These are phyloP conservation scores for Sporobolomyces phaffii DNA, from an alignment of 768 basidiomycete species.

Conservation along the genomic window DNA sequence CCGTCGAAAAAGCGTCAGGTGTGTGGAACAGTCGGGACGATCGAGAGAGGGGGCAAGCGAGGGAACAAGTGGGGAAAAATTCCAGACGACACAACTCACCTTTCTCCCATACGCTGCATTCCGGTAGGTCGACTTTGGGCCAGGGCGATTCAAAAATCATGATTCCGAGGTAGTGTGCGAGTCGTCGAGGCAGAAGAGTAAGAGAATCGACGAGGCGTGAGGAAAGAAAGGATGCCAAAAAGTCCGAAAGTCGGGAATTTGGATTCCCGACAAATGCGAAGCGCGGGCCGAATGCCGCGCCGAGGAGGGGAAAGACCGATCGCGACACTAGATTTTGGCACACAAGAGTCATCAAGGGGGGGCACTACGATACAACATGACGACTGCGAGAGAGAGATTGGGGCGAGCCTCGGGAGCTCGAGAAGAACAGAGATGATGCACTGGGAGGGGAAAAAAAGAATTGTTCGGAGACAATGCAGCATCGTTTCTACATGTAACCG, in stretches of 20 bases:
- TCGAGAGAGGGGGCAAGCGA: background rate
- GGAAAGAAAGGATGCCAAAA: background rate
- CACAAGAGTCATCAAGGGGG: too few species aligned
- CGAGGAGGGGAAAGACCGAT: background rate
- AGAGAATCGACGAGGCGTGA: background rate
- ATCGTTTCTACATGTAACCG: background rate
- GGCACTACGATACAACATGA: slow-evolving; percentile 2
- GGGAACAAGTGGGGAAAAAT: background rate
- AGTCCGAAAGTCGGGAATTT: background rate
- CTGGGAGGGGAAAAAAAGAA: background rate
- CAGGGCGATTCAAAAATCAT: slow-evolving; percentile 19
- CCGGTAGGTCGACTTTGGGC: slow-evolving; percentile 12
- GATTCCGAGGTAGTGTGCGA: background rate
- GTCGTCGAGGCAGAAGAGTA: background rate
- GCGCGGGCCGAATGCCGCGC: background rate
- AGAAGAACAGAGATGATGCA: background rate
- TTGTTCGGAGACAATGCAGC: too few species aligned
- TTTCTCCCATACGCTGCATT: slow-evolving; percentile 27
- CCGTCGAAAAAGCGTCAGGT: too few species aligned
- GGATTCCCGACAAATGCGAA: background rate
- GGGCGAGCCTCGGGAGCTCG: background rate
- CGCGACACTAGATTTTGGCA: too few species aligned
- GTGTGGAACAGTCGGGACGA: too few species aligned
- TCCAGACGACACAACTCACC: slow-evolving; percentile 2
- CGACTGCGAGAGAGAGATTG: background rate